Evolutionary conservation across 345 rosid genomes (phyloP).

Genomic region (Sonneratia caseolaris): DNA sequence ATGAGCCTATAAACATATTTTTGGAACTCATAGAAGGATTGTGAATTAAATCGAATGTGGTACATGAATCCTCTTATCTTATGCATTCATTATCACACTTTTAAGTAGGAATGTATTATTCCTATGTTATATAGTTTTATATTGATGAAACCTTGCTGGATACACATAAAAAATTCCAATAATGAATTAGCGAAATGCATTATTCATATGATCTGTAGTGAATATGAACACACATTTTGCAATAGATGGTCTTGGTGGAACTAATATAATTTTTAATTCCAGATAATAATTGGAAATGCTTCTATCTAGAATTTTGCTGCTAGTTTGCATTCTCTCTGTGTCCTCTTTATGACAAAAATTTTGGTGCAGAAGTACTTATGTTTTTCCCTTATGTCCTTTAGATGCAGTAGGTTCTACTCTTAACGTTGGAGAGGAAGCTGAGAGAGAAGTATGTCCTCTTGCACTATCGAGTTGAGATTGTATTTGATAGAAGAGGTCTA

Average conservation of each 20-base stretch:
- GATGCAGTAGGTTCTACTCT: conserved; percentile 19
- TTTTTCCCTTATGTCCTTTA: conserved; percentile 6
- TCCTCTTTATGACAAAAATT: not conserved
- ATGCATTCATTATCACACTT: not conserved
- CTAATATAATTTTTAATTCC: not conserved
- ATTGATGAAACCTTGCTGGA: not conserved
- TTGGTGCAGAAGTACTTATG: not conserved
- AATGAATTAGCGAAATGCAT: not conserved
- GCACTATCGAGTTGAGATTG: not conserved
- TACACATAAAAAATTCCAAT: not conserved
- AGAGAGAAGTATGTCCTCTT: conserved; percentile 14
- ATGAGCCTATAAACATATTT: too few relatives aligned
- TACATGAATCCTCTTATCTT: too few relatives aligned
- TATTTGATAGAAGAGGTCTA: not conserved
- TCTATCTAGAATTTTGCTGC: not conserved
- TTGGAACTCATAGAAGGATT: not conserved
- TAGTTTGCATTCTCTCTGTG: not conserved
- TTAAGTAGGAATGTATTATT: not conserved
- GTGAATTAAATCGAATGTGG: not conserved
- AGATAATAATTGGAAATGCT: not conserved
- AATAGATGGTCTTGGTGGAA: not conserved
- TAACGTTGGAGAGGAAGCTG: conserved; percentile 10
- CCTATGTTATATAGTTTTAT: not conserved
- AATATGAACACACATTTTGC: not conserved
- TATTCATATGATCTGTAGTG: not conserved